phyloP scores from a whole-genome alignment of 2,329 filamentous ascomycete genomes.

The Colletotrichum truncatum region DNA sequence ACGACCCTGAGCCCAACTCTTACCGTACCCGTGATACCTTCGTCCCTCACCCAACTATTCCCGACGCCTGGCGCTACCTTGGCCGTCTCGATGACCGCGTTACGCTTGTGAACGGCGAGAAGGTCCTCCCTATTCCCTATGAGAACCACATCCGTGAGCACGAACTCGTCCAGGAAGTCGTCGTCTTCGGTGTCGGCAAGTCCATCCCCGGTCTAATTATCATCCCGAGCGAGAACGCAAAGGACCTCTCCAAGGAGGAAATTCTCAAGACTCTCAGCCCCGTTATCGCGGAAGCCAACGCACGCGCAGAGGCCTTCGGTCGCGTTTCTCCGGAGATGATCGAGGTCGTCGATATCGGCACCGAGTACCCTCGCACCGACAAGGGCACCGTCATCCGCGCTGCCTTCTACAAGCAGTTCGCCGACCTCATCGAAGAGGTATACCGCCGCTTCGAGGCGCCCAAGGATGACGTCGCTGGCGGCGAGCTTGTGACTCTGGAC shows the following conservation, averaged over 20 bases:
- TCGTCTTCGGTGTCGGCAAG: constrained; percentile 65
- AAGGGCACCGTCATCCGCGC: constrained; percentile 59
- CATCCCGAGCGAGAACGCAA: constrained; percentile 56
- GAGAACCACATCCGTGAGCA: constrained; percentile 65
- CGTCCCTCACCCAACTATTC: constrained; percentile 48
- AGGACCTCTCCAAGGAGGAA: constrained; percentile 50
- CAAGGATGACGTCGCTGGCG: constrained; percentile 1
- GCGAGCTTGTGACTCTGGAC: constrained; percentile 16
- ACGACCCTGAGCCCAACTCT: constrained; percentile 51
- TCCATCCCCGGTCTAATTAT: constrained; percentile 63
- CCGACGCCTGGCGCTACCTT: constrained; percentile 54
- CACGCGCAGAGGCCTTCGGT: constrained; percentile 58
- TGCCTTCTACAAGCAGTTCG: constrained; percentile 55
- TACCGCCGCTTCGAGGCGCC: constrained; percentile 31
- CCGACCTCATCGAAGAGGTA: constrained; percentile 49
- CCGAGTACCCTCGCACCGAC: constrained; percentile 56
- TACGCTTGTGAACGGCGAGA: constrained; percentile 57
- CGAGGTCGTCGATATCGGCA: constrained; percentile 53
- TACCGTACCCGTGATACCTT: constrained; percentile 57
- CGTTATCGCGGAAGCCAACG: constrained; percentile 60
- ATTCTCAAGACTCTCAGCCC: constrained; percentile 59
- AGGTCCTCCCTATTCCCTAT: constrained; percentile 53
- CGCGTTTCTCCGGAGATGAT: constrained; percentile 63
- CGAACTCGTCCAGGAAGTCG: constrained; percentile 60
- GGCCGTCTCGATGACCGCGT: constrained; percentile 55